These are phyloP conservation scores for Eucalyptus albens DNA, from an alignment of 345 rosid genomes.

Conservation along the genomic window DNA sequence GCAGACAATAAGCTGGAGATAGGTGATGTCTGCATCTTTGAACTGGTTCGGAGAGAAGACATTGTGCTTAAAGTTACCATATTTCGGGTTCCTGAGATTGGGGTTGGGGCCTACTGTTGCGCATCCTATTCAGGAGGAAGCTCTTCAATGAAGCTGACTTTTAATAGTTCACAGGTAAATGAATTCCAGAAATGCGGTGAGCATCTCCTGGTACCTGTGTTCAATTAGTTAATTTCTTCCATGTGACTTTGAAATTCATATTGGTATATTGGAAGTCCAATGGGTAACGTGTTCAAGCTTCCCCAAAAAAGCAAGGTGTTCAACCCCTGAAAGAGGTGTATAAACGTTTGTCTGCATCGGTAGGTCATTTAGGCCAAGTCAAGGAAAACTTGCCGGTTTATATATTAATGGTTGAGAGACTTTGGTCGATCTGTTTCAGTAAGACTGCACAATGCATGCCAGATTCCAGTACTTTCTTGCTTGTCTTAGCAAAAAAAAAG, in stretches of 20 bases:
- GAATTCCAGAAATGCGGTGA: background rate
- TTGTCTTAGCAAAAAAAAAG: background rate
- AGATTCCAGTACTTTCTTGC: background rate
- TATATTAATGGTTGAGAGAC: background rate
- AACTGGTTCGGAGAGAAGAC: background rate
- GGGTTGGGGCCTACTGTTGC: background rate
- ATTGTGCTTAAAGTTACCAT: background rate
- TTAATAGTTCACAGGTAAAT: background rate
- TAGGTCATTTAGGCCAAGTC: background rate
- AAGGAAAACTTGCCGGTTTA: background rate
- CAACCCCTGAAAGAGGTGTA: background rate
- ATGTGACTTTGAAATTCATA: background rate
- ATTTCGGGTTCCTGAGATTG: background rate
- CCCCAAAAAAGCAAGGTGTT: background rate
- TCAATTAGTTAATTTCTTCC: background rate
- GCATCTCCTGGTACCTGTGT: background rate
- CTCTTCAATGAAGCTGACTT: background rate
- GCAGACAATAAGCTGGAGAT: background rate
- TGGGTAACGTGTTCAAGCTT: background rate
- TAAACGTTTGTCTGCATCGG: background rate
- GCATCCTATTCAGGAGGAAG: background rate
- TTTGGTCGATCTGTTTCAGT: background rate
- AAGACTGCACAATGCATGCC: background rate
- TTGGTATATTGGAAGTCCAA: background rate
- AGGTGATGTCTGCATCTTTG: conserved; percentile 10